Percentiles rank a stretch among this genome's conserved stretches.
Evolutionary conservation across 768 basidiomycete genomes (phyloP).

Genomic region (Cyclocybe cylindracea): DNA sequence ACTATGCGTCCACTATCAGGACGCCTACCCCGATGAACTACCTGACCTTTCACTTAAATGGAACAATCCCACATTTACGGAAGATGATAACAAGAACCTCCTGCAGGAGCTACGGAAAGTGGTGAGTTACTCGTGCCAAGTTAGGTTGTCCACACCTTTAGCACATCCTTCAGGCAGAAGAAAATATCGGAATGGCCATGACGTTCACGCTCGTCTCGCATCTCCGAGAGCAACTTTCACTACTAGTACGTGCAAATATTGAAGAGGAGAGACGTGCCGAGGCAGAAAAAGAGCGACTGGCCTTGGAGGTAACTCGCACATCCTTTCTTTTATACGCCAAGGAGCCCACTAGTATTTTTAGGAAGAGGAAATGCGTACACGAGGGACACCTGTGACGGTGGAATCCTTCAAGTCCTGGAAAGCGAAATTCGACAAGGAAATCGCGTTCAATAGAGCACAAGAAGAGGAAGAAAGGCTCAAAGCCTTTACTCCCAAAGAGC

Average conservation of each 20-base stretch:
- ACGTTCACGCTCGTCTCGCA: constrained; percentile 91
- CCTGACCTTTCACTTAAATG: constrained; percentile 71
- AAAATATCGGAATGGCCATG: constrained; percentile 96
- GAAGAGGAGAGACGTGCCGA: constrained; percentile 61
- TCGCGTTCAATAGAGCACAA: constrained; percentile 52
- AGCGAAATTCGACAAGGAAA: constrained; percentile 73
- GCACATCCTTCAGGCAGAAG: constrained; percentile 58
- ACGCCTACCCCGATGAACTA: constrained; percentile 81
- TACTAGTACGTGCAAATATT: constrained; percentile 59
- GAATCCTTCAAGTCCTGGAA: constrained; percentile 86
- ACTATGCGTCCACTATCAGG: constrained; percentile 75
- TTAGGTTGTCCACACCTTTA: not conserved
- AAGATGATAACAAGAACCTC: constrained; percentile 54
- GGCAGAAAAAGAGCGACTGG: constrained; percentile 70
- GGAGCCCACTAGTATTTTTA: constrained; percentile 27
- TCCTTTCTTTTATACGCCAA: not conserved
- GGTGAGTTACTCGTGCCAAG: constrained; percentile 37
- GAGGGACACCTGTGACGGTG: constrained; percentile 89
- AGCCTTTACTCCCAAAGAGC: constrained; percentile 72
- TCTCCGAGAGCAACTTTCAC: constrained; percentile 74
- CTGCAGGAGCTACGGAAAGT: constrained; percentile 57
- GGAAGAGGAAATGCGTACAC: constrained; percentile 86
- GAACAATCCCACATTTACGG: constrained; percentile 60
- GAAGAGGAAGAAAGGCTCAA: constrained; percentile 80
- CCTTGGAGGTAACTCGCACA: constrained; percentile 63